Percentiles rank a stretch among this genome's conserved stretches.
Conservation (phyloP, 2,329 filamentous ascomycete species). For the Beauveria sp. region DNA sequence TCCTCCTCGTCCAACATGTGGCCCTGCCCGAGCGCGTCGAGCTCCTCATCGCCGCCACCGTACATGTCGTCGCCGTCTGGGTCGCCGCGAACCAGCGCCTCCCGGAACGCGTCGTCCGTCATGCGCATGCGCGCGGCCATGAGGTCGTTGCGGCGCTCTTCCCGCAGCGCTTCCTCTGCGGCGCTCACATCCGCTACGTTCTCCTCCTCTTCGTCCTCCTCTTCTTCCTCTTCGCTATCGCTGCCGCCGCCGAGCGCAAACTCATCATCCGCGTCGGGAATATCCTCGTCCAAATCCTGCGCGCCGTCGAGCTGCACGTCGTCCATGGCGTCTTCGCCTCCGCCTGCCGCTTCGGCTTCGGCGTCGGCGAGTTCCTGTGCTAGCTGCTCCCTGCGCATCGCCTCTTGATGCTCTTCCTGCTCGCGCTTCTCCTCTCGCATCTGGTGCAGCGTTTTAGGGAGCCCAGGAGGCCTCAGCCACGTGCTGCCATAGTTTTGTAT, state of each 20-base stretch:
- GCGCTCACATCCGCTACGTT: conserved; percentile 26
- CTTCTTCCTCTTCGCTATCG: conserved; percentile 32
- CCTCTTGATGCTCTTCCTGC: conserved; percentile 74
- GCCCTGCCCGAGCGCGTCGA: conserved; percentile 48
- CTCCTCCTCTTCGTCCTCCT: conserved; percentile 34
- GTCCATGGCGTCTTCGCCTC: conserved; percentile 33
- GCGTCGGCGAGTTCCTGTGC: conserved; percentile 69
- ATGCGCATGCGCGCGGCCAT: conserved; percentile 45
- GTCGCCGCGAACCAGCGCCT: conserved; percentile 46
- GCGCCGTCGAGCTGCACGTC: conserved; percentile 49
- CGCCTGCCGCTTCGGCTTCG: conserved; percentile 38
- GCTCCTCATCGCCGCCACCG: conserved; percentile 45
- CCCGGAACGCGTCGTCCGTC: conserved; percentile 54
- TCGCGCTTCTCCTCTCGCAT: conserved; percentile 85
- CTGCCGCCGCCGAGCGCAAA: conserved; percentile 44
- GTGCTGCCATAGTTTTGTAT: conserved; percentile 79
- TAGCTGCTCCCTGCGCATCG: conserved; percentile 61
- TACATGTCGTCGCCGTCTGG: conserved; percentile 42
- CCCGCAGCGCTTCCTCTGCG: conserved; percentile 32
- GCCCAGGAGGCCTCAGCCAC: conserved; percentile 86
- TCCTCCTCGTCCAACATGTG: conserved; percentile 59
- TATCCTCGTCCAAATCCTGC: conserved; percentile 63
- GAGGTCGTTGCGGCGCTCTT: conserved; percentile 41
- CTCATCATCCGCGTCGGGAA: conserved; percentile 57
- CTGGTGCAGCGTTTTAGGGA: conserved; percentile 83